Percentiles rank a stretch among this genome's conserved stretches.
These are phyloP conservation scores for Microascus cirrosus DNA, from an alignment of 2,329 filamentous ascomycete species.

Conservation along the genomic window DNA sequence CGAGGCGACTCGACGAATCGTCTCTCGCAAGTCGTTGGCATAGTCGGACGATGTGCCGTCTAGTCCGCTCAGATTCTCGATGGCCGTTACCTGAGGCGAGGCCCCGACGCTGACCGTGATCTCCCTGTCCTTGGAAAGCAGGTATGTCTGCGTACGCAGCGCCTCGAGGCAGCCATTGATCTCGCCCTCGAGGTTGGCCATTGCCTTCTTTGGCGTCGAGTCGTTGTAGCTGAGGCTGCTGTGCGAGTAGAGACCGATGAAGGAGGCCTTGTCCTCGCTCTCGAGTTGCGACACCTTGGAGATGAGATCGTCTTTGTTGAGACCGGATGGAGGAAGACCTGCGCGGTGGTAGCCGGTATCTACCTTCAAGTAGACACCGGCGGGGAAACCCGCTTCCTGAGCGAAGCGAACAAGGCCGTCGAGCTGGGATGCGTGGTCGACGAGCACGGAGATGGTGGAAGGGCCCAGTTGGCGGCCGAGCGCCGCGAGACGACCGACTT, in stretches of 20 bases:
- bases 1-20: background rate
- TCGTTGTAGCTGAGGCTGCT: conserved; percentile 20
- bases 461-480: conserved; percentile 32
- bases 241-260: conserved; percentile 20
- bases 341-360: conserved; percentile 55
- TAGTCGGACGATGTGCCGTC: background rate
- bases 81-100: conserved; percentile 17
- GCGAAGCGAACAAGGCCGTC: conserved; percentile 15
- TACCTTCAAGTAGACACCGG: conserved; percentile 44
- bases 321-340: conserved; percentile 32
- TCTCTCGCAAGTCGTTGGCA: background rate
- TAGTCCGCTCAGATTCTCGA: conserved; percentile 12
- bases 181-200: conserved; percentile 16
- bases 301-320: conserved; percentile 27
- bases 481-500: conserved; percentile 33
- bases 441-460: conserved; percentile 37
- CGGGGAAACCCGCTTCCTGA: conserved; percentile 16
- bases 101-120: conserved; percentile 19
- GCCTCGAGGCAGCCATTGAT: conserved; percentile 18
- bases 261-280: background rate
- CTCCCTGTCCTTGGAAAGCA: conserved; percentile 9
- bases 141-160: conserved; percentile 2
- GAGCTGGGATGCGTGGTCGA: conserved; percentile 45
- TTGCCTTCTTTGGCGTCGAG: conserved; percentile 13
- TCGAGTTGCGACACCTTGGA: conserved; percentile 17